Conservation (phyloP, 768 basidiomycete genomes). For the Tephrocybe sp. region DNA sequence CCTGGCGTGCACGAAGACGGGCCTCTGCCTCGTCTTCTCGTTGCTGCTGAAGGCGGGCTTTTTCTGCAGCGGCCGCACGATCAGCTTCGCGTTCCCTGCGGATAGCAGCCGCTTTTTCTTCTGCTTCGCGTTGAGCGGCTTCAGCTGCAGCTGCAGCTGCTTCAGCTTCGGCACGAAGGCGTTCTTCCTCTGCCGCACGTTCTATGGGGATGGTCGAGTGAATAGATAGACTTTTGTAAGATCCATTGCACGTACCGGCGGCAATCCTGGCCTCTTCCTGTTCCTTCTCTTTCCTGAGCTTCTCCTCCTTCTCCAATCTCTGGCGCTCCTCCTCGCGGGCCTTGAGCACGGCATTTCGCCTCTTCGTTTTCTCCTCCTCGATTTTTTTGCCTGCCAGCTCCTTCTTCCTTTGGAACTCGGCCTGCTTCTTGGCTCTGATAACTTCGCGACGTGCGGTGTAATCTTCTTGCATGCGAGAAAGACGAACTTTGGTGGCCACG, state of each 20-base stretch:
- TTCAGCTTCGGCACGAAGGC: slow-evolving; percentile 46
- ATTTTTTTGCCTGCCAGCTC: slow-evolving; percentile 67
- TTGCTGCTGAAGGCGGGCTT: slow-evolving; percentile 57
- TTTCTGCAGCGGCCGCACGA: slow-evolving; percentile 50
- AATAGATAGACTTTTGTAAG: neutral
- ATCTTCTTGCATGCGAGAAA: slow-evolving; percentile 73
- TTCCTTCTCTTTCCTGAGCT: slow-evolving; percentile 44
- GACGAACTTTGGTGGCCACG: slow-evolving; percentile 71
- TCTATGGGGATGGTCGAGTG: slow-evolving; percentile 31
- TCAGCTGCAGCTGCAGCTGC: slow-evolving; percentile 47
- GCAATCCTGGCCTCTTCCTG: slow-evolving; percentile 49
- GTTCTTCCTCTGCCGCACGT: slow-evolving; percentile 55
- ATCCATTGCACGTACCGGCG: slow-evolving; percentile 42
- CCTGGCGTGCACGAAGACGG: slow-evolving; percentile 37
- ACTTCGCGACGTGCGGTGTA: slow-evolving; percentile 53
- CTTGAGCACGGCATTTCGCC: slow-evolving; percentile 55
- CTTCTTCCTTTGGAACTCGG: slow-evolving; percentile 63
- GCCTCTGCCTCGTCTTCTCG: slow-evolving; percentile 74
- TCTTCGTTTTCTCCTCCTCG: slow-evolving; percentile 81
- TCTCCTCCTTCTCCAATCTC: slow-evolving; percentile 39
- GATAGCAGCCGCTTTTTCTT: slow-evolving; percentile 50
- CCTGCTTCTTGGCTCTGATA: slow-evolving; percentile 56
- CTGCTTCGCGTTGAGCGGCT: slow-evolving; percentile 59
- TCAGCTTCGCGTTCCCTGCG: slow-evolving; percentile 56
- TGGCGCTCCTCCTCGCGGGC: slow-evolving; percentile 58